Evolutionary conservation across 345 rosid genomes (phyloP).

Genomic region (Euphorbia peplus): DNA sequence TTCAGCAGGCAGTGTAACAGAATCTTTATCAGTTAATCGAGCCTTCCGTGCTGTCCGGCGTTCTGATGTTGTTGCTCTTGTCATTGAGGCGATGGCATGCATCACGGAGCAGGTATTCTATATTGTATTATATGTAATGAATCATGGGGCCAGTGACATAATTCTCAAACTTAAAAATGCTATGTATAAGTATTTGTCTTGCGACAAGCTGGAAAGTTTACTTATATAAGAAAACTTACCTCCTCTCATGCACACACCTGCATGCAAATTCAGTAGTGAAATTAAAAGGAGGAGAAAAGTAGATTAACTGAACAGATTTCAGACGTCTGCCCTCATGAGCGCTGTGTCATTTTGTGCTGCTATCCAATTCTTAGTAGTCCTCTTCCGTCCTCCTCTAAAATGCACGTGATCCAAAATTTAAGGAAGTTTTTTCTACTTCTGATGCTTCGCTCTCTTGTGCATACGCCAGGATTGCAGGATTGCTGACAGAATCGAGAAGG

Average conservation of each 20-base stretch:
- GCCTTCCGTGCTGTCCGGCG: slow-evolving; percentile 91
- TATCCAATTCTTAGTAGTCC: not conserved
- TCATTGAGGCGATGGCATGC: slow-evolving; percentile 95
- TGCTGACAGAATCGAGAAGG: slow-evolving; percentile 92
- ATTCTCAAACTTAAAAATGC: slow-evolving; percentile 1
- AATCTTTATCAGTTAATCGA: slow-evolving; percentile 88
- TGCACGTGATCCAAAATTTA: not conserved
- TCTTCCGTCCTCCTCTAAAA: not conserved
- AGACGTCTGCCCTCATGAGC: not conserved
- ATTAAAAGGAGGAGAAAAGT: not conserved
- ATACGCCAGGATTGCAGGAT: slow-evolving; percentile 65
- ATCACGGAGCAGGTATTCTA: slow-evolving; percentile 84
- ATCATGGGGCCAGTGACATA: not conserved
- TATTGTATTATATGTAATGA: slow-evolving; percentile 1
- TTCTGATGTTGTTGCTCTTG: slow-evolving; percentile 94
- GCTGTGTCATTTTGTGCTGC: not conserved
- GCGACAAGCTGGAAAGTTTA: not conserved
- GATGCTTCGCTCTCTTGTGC: slow-evolving; percentile 4
- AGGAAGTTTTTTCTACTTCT: not conserved
- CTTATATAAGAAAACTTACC: not conserved
- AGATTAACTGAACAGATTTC: not conserved
- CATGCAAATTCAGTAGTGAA: not conserved
- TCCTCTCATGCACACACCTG: not conserved
- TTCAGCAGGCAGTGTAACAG: slow-evolving; percentile 84
- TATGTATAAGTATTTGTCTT: not conserved